Evolutionary conservation across 1,284 basidiomycete species (phyloP).

Genomic region (Salmacisia buchloeana): DNA sequence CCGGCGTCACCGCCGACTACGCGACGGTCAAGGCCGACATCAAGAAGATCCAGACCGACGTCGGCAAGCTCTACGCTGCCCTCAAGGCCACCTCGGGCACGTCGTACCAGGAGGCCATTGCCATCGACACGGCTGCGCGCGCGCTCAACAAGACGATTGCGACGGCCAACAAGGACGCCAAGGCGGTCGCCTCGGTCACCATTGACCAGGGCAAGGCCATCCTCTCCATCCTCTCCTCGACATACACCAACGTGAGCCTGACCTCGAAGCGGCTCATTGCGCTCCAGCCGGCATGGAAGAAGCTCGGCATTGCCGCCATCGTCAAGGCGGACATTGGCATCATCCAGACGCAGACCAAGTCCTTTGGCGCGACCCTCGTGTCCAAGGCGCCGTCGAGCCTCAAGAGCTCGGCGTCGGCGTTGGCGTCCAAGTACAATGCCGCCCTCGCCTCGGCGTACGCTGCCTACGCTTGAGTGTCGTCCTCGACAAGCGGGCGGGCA

Average conservation of each 20-base stretch:
- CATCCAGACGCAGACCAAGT: conserved; percentile 6
- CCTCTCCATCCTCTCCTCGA: conserved; percentile 9
- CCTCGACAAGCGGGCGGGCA: no score
- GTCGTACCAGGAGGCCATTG: conserved; percentile 4
- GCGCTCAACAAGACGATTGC: conserved; percentile 6
- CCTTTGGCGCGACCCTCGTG: conserved; percentile 10
- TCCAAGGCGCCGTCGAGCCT: conserved; percentile 6
- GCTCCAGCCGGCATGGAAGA: conserved; percentile 10
- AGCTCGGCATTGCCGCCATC: conserved; percentile 8
- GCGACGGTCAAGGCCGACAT: conserved; percentile 16
- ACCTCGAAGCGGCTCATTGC: conserved; percentile 10
- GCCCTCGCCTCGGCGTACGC: background rate
- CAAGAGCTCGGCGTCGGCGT: background rate
- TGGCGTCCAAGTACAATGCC: conserved; percentile 11
- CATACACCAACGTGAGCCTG: conserved; percentile 5
- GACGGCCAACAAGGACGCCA: conserved; percentile 8
- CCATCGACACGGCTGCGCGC: conserved; percentile 6
- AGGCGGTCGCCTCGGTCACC: conserved; percentile 7
- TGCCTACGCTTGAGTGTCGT: no score
- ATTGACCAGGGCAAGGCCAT: conserved; percentile 12
- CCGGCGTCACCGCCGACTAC: conserved; percentile 12
- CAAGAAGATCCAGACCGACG: conserved; percentile 6
- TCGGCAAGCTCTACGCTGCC: conserved; percentile 8
- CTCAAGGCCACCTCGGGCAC: background rate
- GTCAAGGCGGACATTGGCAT: conserved; percentile 8